Conservation (phyloP, 2,329 filamentous ascomycete species). For the Neopestalotiopsis rosae region DNA sequence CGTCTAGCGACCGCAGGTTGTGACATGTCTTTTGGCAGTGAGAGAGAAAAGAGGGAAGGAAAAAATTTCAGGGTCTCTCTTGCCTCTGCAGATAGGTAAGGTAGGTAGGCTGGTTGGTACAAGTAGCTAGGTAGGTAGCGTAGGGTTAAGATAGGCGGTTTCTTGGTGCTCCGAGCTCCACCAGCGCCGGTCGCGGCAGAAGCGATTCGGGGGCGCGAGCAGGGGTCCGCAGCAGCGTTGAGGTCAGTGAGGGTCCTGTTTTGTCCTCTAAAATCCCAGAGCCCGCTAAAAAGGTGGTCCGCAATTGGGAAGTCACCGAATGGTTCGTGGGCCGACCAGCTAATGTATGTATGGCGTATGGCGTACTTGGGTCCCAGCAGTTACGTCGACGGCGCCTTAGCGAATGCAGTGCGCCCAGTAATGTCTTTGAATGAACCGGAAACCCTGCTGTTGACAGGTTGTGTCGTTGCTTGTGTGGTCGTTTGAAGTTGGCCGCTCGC, state of each 20-base stretch:
- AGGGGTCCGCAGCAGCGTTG: conserved; percentile 13
- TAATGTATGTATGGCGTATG: neutral
- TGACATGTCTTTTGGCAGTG: conserved; percentile 1
- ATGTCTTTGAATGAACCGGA: neutral
- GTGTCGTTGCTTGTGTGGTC: neutral
- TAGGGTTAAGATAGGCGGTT: conserved; percentile 9
- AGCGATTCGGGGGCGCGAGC: neutral
- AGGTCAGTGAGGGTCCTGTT: conserved; percentile 13
- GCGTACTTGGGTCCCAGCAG: neutral
- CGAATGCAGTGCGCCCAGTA: conserved; percentile 1
- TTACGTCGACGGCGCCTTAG: neutral
- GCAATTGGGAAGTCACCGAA: conserved; percentile 1
- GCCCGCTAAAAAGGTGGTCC: neutral
- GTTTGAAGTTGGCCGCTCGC: neutral
- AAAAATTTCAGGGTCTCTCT: conserved; percentile 2
- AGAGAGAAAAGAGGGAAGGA: neutral
- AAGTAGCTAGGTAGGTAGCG: neutral
- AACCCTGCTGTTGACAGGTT: neutral
- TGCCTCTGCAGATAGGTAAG: neutral
- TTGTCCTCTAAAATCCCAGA: neutral
- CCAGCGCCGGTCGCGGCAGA: conserved; percentile 15
- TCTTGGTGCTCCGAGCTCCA: conserved; percentile 10
- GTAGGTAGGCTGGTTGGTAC: neutral
- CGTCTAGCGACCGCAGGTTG: conserved; percentile 11
- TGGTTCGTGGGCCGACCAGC: conserved; percentile 5